Evolutionary conservation across 2,329 filamentous ascomycete species (phyloP).

Genomic region (Coniochaeta sp.): DNA sequence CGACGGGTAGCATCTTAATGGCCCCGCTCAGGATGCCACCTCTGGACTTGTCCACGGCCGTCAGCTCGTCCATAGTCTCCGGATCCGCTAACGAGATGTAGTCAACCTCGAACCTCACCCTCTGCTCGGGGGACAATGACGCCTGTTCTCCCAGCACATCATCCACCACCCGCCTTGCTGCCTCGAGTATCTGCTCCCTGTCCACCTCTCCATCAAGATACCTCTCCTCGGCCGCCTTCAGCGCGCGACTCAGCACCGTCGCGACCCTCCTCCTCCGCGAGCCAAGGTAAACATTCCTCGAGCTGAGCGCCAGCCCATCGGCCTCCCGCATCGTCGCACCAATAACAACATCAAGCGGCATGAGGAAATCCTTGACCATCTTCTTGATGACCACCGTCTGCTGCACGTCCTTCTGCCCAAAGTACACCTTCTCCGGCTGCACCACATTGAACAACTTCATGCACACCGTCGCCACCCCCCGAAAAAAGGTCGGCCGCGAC

Average conservation of each 20-base stretch:
- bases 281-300: conserved; percentile 88
- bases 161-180: conserved; percentile 55
- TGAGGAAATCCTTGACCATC: conserved; percentile 80
- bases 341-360: conserved; percentile 68
- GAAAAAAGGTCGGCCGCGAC: conserved; percentile 87
- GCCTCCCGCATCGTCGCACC: conserved; percentile 66
- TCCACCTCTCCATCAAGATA: conserved; percentile 48
- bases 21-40: conserved; percentile 87
- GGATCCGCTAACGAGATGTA: conserved; percentile 90
- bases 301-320: conserved; percentile 86
- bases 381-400: conserved; percentile 85
- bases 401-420: conserved; percentile 97
- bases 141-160: conserved; percentile 53
- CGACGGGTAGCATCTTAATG: conserved; percentile 79
- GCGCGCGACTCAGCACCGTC: conserved; percentile 60
- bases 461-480: conserved; percentile 92
- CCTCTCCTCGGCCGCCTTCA: conserved; percentile 61
- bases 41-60: conserved; percentile 56
- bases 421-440: conserved; percentile 72
- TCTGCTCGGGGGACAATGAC: conserved; percentile 46
- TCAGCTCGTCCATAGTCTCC: conserved; percentile 71
- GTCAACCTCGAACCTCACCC: conserved; percentile 74
- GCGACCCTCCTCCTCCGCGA: conserved; percentile 63
- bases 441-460: conserved; percentile 89
- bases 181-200: conserved; percentile 62